Percentiles rank a stretch among this genome's conserved stretches.
phyloP scores from a whole-genome alignment of 2,329 filamentous ascomycete genomes.

The Phoma sp. region DNA sequence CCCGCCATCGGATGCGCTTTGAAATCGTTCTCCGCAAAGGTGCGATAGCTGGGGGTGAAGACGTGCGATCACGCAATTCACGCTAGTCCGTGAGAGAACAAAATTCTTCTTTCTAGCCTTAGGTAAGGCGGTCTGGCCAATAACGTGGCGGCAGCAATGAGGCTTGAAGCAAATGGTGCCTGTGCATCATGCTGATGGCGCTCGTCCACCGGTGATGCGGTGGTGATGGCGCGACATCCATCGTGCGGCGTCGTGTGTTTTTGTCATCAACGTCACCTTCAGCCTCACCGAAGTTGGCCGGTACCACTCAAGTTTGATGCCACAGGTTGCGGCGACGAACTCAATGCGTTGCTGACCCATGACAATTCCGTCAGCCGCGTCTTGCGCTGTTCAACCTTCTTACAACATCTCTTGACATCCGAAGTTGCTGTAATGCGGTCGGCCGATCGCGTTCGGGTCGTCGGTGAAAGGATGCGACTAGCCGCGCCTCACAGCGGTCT shows the following conservation, averaged over 20 bases:
- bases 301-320: slow-evolving; percentile 2
- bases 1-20: slow-evolving; percentile 40
- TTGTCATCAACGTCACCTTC: slow-evolving; percentile 21
- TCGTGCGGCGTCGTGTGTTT: slow-evolving; percentile 7
- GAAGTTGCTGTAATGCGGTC: slow-evolving; percentile 3
- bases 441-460: slow-evolving; percentile 17
- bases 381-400: neutral
- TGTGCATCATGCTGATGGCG: slow-evolving; percentile 16
- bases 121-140: slow-evolving; percentile 33
- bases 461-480: slow-evolving; percentile 11
- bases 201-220: slow-evolving; percentile 14
- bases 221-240: slow-evolving; percentile 18
- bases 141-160: slow-evolving; percentile 22
- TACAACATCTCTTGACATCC: neutral
- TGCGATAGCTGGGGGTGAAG: slow-evolving; percentile 37
- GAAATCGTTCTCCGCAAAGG: slow-evolving; percentile 40
- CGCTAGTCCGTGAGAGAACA: slow-evolving; percentile 36
- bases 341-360: neutral
- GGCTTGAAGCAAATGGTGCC: slow-evolving; percentile 4
- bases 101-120: slow-evolving; percentile 29
- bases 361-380: neutral
- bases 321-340: slow-evolving; percentile 1
- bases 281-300: slow-evolving; percentile 16
- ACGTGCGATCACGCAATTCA: slow-evolving; percentile 46
- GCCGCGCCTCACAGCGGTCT: slow-evolving; percentile 14